phyloP scores from a whole-genome alignment of 2,329 filamentous ascomycete species.

The Trichoderma aggressivum region DNA sequence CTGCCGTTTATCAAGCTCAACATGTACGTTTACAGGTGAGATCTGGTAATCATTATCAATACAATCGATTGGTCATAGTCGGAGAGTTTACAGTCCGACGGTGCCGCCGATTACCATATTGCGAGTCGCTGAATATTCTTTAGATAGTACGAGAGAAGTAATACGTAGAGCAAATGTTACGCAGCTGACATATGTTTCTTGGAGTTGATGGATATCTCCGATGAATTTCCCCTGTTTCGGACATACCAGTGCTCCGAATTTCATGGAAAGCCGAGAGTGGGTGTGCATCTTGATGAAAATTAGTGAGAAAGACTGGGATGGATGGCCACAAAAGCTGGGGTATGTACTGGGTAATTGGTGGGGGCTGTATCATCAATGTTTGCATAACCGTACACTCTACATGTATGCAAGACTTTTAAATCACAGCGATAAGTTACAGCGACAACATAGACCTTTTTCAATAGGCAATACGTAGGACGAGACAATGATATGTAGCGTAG shows the following conservation, averaged over 20 bases:
- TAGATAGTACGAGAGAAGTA: background rate
- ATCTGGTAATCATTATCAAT: constrained; percentile 2
- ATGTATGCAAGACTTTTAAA: background rate
- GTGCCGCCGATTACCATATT: background rate
- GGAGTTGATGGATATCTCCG: background rate
- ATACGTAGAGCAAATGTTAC: background rate
- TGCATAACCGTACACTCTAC: background rate
- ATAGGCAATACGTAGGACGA: background rate
- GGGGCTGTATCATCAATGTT: background rate
- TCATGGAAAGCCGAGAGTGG: background rate
- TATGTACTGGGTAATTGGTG: background rate
- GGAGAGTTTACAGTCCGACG: background rate
- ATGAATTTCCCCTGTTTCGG: background rate
- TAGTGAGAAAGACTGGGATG: background rate
- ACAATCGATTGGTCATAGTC: background rate
- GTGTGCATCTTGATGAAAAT: background rate
- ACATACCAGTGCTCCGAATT: background rate
- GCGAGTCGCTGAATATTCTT: background rate
- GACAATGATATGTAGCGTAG: background rate
- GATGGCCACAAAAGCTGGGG: background rate
- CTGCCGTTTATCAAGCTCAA: background rate
- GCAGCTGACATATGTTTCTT: background rate
- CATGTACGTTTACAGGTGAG: background rate
- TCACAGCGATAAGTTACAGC: background rate
- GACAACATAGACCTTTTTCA: background rate